Evolutionary conservation across 2,329 filamentous ascomycete species (phyloP).

Genomic region (Fusarium sp.): DNA sequence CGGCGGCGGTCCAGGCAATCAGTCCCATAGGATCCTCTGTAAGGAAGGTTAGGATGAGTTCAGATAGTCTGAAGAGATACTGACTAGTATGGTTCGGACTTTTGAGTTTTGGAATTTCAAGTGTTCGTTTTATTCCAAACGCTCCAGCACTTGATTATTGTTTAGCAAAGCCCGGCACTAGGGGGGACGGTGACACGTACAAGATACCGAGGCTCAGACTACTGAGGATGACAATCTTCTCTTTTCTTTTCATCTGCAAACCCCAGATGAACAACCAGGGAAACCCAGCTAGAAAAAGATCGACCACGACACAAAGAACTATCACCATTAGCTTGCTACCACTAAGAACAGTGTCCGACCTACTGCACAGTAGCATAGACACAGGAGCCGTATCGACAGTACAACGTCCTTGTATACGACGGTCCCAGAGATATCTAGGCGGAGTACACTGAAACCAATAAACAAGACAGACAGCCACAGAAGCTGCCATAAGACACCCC

Average conservation of each 20-base stretch:
- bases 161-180: neutral
- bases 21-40: conserved; percentile 53
- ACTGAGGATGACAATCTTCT: conserved; percentile 58
- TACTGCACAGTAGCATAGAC: conserved; percentile 42
- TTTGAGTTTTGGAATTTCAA: conserved; percentile 49
- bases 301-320: conserved; percentile 49
- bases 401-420: conserved; percentile 33
- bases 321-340: neutral
- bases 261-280: conserved; percentile 61
- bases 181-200: conserved; percentile 36
- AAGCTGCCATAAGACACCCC: conserved; percentile 36
- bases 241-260: conserved; percentile 59
- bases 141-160: conserved; percentile 40
- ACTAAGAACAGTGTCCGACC: neutral
- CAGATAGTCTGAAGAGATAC: neutral
- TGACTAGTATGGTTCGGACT: conserved; percentile 41
- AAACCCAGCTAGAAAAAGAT: conserved; percentile 57
- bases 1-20: conserved; percentile 56
- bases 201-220: conserved; percentile 59
- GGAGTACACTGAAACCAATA: conserved; percentile 41
- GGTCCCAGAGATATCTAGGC: conserved; percentile 38
- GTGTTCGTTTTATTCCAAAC: conserved; percentile 48
- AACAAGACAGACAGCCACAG: conserved; percentile 26
- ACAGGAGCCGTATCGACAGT: conserved; percentile 36
- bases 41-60: neutral